Percentiles rank a stretch among this genome's conserved stretches.
phyloP scores from a whole-genome alignment of 805 yeast genomes.

The Hanseniaspora valbyensis region DNA sequence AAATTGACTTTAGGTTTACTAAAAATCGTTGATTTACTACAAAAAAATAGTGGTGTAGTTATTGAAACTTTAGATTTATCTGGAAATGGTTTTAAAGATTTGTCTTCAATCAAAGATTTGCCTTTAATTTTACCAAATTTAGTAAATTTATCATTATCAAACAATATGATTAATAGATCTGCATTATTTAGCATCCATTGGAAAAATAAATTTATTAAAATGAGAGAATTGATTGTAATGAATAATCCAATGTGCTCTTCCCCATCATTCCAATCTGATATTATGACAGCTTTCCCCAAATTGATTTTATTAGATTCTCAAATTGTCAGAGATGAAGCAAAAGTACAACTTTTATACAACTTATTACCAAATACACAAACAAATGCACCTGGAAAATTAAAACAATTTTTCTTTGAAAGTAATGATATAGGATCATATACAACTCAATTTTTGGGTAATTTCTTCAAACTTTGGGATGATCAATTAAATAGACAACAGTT shows the following conservation, averaged over 20 bases:
- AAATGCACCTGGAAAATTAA: constrained; percentile 23
- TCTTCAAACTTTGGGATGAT: constrained; percentile 66
- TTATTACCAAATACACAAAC: constrained; percentile 38
- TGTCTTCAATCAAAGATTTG: constrained; percentile 47
- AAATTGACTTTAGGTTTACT: constrained; percentile 33
- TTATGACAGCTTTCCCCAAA: constrained; percentile 67
- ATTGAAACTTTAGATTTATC: constrained; percentile 66
- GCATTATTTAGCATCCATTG: constrained; percentile 49
- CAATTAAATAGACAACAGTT: constrained; percentile 52
- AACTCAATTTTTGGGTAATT: constrained; percentile 68
- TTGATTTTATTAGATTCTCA: constrained; percentile 69
- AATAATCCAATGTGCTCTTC: constrained; percentile 62
- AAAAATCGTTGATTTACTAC: constrained; percentile 53
- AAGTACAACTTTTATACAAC: constrained; percentile 38
- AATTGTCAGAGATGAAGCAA: constrained; percentile 61
- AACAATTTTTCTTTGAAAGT: constrained; percentile 73
- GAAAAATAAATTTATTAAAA: constrained; percentile 58
- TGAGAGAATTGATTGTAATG: constrained; percentile 65
- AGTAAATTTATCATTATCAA: constrained; percentile 66
- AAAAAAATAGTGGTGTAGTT: constrained; percentile 23
- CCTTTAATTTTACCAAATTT: constrained; percentile 66
- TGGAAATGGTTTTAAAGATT: constrained; percentile 52
- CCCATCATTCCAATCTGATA: constrained; percentile 44
- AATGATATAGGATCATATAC: constrained; percentile 57
- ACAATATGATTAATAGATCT: constrained; percentile 50